Evolutionary conservation across 2,329 filamentous ascomycete species (phyloP).

Genomic region (Aspergillus texensis): DNA sequence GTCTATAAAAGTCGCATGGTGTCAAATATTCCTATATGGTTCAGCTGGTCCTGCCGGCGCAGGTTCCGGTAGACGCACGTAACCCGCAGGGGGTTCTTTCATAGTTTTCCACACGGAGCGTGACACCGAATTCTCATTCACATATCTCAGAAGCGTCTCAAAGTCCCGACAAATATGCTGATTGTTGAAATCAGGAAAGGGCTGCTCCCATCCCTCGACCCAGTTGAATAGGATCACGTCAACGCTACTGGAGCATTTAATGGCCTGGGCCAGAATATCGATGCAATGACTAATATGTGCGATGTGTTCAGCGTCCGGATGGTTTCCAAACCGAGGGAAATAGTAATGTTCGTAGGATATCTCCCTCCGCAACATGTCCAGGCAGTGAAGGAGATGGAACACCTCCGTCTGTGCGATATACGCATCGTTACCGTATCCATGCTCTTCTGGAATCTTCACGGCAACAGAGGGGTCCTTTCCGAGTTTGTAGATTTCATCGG

Average conservation of each 20-base stretch:
- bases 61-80: conserved; percentile 3
- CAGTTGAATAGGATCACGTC: conserved; percentile 7
- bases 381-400: conserved; percentile 8
- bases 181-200: conserved; percentile 5
- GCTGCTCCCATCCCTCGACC: conserved; percentile 1
- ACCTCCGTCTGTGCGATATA: conserved; percentile 7
- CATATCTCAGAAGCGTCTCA: conserved; percentile 5
- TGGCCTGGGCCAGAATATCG: conserved; percentile 3
- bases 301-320: background rate
- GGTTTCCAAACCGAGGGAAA: background rate
- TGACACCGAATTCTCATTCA: conserved; percentile 6
- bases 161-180: conserved; percentile 11
- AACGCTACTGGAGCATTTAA: background rate
- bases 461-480: conserved; percentile 5
- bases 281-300: conserved; percentile 7
- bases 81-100: conserved; percentile 6
- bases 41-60: background rate
- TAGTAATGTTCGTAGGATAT: conserved; percentile 8
- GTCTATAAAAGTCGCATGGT: too few species aligned
- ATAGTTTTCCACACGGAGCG: background rate
- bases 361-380: conserved; percentile 8
- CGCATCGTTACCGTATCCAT: conserved; percentile 4
- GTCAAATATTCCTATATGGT: background rate
- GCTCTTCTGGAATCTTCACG: conserved; percentile 2
- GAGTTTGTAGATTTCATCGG: conserved; percentile 3